Percentiles rank a stretch among this genome's conserved stretches.
Evolutionary conservation across 2,329 filamentous ascomycete genomes (phyloP).

Genomic region (Pseudogymnoascus sp.): DNA sequence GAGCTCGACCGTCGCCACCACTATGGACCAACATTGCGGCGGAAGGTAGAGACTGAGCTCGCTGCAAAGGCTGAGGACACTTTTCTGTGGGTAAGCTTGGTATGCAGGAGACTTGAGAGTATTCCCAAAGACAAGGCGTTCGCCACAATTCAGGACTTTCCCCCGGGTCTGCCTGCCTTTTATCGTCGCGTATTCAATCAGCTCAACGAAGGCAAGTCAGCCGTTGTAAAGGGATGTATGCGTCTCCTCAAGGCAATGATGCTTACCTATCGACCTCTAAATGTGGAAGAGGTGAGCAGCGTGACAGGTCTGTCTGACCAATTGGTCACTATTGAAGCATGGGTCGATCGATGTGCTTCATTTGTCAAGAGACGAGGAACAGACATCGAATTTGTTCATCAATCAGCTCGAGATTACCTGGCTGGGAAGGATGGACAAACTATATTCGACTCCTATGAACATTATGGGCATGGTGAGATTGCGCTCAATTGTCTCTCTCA

Average conservation of each 20-base stretch:
- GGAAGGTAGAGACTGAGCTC: conserved; percentile 12
- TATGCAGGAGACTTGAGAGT: conserved; percentile 23
- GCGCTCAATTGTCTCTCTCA: conserved; percentile 21
- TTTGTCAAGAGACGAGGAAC: conserved; percentile 20
- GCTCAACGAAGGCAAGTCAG: conserved; percentile 15
- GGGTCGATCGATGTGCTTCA: conserved; percentile 23
- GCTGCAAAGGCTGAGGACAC: conserved; percentile 21
- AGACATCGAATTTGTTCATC: conserved; percentile 26
- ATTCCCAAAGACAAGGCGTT: too few species aligned
- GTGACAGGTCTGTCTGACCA: conserved; percentile 20
- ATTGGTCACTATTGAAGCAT: conserved; percentile 7
- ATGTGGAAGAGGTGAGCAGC: conserved; percentile 21
- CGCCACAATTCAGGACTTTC: conserved; percentile 19
- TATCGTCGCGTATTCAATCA: conserved; percentile 23
- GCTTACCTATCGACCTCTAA: conserved; percentile 23
- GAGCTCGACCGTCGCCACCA: conserved; percentile 18
- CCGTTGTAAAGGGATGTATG: conserved; percentile 17
- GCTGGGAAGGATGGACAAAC: conserved; percentile 16
- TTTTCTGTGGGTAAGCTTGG: conserved; percentile 27
- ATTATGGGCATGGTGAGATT: conserved; percentile 18
- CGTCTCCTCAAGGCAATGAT: conserved; percentile 24
- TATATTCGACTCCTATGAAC: conserved; percentile 18
- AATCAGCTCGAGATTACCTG: conserved; percentile 26
- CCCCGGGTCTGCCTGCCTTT: conserved; percentile 20
- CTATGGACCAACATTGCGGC: conserved; percentile 15